Evolutionary conservation across 2,329 filamentous ascomycete genomes (phyloP), one percentile per base, ranked within the genome.

Genomic region (Curvularia sp.): DNA sequence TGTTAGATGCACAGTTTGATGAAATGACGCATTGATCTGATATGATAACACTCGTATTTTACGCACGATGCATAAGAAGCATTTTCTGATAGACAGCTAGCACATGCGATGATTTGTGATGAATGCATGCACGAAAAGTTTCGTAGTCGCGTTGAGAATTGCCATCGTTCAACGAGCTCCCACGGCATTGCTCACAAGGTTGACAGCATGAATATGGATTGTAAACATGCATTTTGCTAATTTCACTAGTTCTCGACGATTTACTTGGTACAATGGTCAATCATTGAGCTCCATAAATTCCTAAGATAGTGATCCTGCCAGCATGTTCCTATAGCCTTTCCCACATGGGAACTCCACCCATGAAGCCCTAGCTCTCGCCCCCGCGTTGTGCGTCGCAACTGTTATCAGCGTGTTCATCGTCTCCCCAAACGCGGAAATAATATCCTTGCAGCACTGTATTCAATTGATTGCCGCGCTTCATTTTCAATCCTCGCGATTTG

Each of bases 381-480:
- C 12, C 10, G 5, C 10, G 18, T 3, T 24, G 13, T 10, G 9
- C 3, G 12, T 9, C 20, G 4, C 1, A 15, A 24, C 10, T 43
- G 8, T 30, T 18, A 20, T 12, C 15, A 12, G 5, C 20, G 18
- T 26, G 4, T 39, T 12, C 6, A 28, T 51, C 22, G 7, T 13
- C 31, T 15, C 18, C n/a, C n/a, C 9, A 43, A 52, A n/a, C 49
- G 35, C 4, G 49, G 39, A 43, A 52, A 52, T 2, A 52, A 15
- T 30, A 31, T 43, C 1, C 38, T 52, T 20, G 39, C 49, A 28
- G 49, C 38, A 5, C 26, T n/a, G n/a, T 15, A 33, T 15, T 52
- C 49, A 8, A 52, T 52, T 4, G 49, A 52, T n/a, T 42, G 15
- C 9, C 49, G 35, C n/a, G 6, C 28, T 2, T 30, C 12, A n/a